Conservation (phyloP, 2,329 filamentous ascomycete genomes). For the Stemphylium vesicarium region DNA sequence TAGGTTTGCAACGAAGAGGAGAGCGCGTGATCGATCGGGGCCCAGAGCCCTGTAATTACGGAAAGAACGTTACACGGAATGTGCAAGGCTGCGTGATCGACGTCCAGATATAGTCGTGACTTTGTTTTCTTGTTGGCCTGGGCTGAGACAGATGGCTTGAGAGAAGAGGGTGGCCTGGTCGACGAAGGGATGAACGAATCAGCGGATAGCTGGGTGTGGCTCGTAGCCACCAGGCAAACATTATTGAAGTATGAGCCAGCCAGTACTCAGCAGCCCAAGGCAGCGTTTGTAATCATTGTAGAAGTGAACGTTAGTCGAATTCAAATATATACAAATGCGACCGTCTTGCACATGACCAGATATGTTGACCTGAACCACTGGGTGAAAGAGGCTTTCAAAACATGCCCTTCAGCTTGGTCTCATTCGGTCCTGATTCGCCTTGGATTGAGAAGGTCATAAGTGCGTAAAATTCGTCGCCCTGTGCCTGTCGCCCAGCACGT, state of each 20-base stretch:
- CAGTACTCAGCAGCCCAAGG: not conserved
- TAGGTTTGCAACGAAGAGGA: not conserved
- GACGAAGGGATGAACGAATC: constrained; percentile 13
- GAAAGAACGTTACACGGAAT: constrained; percentile 30
- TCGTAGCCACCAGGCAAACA: constrained; percentile 14
- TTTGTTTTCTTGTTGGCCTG: constrained; percentile 17
- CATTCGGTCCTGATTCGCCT: not conserved
- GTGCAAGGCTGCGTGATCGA: constrained; percentile 10
- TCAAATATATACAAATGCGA: not conserved
- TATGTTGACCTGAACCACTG: not conserved
- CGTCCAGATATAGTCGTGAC: constrained; percentile 31
- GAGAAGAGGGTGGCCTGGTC: constrained; percentile 13
- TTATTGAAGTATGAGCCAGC: not conserved
- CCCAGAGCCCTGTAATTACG: constrained; percentile 1
- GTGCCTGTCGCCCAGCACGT: not conserved
- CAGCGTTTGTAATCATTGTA: not conserved
- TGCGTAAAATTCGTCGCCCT: not conserved
- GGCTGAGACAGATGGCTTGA: constrained; percentile 31
- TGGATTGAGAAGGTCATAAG: not conserved
- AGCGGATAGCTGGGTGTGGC: constrained; percentile 9
- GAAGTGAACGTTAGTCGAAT: not conserved
- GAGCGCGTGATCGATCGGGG: constrained; percentile 9
- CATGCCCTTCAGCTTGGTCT: too few relatives aligned
- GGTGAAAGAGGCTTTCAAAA: not conserved
- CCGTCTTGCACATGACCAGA: not conserved